Conservation (phyloP, 495 filamentous ascomycete genomes). For the Penicillium bovifimosum region DNA sequence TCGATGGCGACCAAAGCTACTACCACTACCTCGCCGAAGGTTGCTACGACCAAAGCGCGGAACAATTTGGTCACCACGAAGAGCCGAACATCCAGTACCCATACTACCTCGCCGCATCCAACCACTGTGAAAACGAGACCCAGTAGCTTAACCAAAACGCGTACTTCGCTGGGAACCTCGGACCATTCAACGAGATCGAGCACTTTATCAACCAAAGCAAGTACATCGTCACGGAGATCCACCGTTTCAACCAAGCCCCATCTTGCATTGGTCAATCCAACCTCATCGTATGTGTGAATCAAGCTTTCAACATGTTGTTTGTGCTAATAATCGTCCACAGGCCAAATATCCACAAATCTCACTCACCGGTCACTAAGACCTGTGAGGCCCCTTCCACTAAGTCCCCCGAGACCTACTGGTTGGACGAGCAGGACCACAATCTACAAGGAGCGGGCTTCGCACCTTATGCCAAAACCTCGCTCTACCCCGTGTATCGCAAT, state of each 20-base stretch:
- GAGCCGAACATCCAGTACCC: background rate
- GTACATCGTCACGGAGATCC: background rate
- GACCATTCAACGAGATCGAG: too few species aligned
- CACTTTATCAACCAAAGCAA: too few species aligned
- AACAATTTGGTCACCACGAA: background rate
- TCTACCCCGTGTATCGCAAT: constrained; percentile 53
- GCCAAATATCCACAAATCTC: background rate
- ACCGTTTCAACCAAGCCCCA: background rate
- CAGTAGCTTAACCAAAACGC: background rate
- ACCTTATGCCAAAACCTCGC: constrained; percentile 31
- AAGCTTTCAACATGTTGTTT: background rate
- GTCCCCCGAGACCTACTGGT: constrained; percentile 25
- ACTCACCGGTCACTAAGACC: constrained; percentile 12
- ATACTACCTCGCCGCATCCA: too few species aligned
- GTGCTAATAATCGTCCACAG: background rate
- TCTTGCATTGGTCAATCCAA: background rate
- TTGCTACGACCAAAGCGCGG: background rate
- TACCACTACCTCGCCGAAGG: background rate
- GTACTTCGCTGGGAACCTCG: background rate
- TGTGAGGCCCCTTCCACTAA: constrained; percentile 11
- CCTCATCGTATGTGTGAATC: background rate
- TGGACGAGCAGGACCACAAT: constrained; percentile 32
- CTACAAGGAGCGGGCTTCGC: constrained; percentile 28
- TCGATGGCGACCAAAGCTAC: background rate
- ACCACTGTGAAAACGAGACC: background rate